Percentiles rank a stretch among this genome's conserved stretches.
These are phyloP conservation scores for Morella rubra DNA, from an alignment of 306 rosid species.

Conservation along the genomic window DNA sequence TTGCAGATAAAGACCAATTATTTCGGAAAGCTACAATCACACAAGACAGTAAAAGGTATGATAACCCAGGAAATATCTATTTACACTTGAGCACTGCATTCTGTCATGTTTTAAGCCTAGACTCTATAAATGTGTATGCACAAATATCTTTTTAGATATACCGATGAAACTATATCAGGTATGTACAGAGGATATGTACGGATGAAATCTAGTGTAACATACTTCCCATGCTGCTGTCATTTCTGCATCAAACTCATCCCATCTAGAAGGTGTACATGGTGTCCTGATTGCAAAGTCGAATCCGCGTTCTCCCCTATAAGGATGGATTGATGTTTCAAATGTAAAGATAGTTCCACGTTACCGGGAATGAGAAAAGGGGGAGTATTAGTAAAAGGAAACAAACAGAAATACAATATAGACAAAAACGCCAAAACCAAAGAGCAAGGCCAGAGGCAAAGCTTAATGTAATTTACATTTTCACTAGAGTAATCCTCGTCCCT, in stretches of 20 bases:
- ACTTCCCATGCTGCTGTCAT: constrained; percentile 95
- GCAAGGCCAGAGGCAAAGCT: constrained; percentile 26
- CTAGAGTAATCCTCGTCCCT: constrained; percentile 84
- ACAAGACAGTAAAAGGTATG: neutral
- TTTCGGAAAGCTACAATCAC: neutral
- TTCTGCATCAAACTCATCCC: constrained; percentile 92
- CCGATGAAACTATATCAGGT: no score
- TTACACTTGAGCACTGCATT: no score
- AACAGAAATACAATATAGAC: constrained; percentile 5
- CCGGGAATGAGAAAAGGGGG: neutral
- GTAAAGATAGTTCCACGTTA: neutral
- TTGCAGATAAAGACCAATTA: neutral
- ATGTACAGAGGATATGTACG: neutral
- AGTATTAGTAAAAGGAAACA: neutral
- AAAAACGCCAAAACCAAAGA: constrained; percentile 10
- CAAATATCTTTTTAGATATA: no score
- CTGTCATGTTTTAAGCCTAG: no score
- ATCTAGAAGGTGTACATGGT: constrained; percentile 84
- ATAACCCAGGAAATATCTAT: neutral
- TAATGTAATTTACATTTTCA: constrained; percentile 55
- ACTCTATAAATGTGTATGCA: no score
- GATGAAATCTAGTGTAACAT: constrained; percentile 31
- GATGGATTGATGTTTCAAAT: constrained; percentile 19
- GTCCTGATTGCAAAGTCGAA: constrained; percentile 91
- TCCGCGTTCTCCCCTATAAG: constrained; percentile 67